Evolutionary conservation across 78 protist species (phyloP).

Genomic region (Protostelium mycophagum): DNA sequence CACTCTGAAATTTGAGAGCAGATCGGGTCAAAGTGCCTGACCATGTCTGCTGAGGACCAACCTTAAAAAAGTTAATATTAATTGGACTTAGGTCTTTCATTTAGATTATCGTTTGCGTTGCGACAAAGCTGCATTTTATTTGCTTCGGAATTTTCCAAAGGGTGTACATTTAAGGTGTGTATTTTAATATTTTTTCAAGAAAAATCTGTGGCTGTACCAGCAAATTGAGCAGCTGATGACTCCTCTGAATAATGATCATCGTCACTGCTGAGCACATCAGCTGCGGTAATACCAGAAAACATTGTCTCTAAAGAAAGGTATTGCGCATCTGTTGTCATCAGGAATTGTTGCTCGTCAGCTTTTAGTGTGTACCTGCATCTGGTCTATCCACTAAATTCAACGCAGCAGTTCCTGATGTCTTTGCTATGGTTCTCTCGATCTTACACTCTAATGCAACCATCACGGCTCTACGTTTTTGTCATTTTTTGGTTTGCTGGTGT

Average conservation of each 20-base stretch:
- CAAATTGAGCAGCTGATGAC: neutral
- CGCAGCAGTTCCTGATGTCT: no score
- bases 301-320: neutral
- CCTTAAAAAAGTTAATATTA: no score
- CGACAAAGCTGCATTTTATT: no score
- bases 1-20: slow-evolving; percentile 17
- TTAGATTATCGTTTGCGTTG: no score
- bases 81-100: no score
- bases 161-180: no score
- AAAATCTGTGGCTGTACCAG: neutral
- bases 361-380: neutral
- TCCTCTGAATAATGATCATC: neutral
- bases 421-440: neutral
- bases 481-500: neutral
- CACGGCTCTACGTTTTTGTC: neutral
- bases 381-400: no score
- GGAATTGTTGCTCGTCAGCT: neutral
- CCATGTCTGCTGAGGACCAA: neutral
- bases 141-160: no score
- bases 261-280: neutral
- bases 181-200: no score
- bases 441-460: neutral
- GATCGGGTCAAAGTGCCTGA: slow-evolving; percentile 37
- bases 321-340: neutral
- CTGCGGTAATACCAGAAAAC: neutral